Evolutionary conservation across 192 early-diverging fungal species (phyloP).

Genomic region (Coemansia sp.): DNA sequence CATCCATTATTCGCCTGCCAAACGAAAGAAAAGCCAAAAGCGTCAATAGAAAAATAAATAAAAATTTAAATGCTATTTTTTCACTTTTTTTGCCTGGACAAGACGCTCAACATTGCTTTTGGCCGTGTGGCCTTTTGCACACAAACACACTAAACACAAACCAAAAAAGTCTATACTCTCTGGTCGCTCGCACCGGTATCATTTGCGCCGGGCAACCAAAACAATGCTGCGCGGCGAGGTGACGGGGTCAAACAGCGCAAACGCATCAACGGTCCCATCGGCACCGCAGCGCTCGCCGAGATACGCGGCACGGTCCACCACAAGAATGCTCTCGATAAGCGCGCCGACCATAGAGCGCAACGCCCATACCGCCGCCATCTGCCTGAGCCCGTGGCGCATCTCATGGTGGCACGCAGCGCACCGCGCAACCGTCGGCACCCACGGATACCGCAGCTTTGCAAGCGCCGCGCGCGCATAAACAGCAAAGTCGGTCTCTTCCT

Average conservation of each 20-base stretch:
- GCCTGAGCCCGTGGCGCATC: conserved; percentile 39
- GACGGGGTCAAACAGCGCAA: conserved; percentile 45
- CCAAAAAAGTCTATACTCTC: not conserved
- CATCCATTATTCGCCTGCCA: not conserved
- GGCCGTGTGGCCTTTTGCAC: not conserved
- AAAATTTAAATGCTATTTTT: not conserved
- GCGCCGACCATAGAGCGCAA: conserved; percentile 70
- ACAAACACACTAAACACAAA: no score
- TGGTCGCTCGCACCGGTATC: no score
- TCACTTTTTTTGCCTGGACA: not conserved
- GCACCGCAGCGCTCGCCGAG: conserved; percentile 54
- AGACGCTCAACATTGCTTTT: no score
- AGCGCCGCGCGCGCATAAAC: conserved; percentile 62
- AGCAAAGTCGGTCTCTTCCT: conserved; percentile 40
- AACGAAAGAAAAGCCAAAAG: not conserved
- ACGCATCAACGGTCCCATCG: conserved; percentile 24
- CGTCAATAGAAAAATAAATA: no score
- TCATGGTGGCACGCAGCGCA: conserved; percentile 38
- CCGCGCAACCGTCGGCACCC: conserved; percentile 34
- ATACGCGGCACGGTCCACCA: conserved; percentile 72
- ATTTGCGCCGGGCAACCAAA: conserved; percentile 34
- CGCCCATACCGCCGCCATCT: conserved; percentile 81
- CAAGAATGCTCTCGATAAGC: conserved; percentile 72
- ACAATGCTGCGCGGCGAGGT: conserved; percentile 47
- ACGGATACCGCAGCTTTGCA: conserved; percentile 51